Evolutionary conservation across 164 flowering plant species (phyloP), one percentile per base, ranked within the genome.

Genomic region (Cinnamomum chago): DNA sequence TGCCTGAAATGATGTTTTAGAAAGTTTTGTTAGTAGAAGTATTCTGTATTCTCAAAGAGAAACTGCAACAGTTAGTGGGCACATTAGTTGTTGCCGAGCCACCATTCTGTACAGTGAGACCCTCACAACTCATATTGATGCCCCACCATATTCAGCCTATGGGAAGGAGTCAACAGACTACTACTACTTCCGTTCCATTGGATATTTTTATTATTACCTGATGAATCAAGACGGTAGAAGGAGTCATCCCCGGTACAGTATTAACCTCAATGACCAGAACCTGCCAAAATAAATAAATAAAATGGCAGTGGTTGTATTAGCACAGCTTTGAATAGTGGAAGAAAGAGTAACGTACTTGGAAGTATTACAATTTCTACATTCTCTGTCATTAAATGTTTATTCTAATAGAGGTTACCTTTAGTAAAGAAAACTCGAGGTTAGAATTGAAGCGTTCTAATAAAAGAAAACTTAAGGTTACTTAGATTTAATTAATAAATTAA

Each of bases 221-320:
- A 84, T 94, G 97, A 71, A 94, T 90, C 80, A 94, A 84, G 47
- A 94, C 98, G 10, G 98, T 94, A 52, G 97, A 94, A 72, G 98
- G 94, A 65, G 98, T 94, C 98, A 94, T 92, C 79, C 97, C 98
- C 24, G 98, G 97, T 22, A 94, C 98, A 2, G 98, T 92, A 79
- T 94, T 94, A 35, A 89, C 98, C 80, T 94, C 97, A 60, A 94
- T 92, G 70, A 90, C 74, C 79, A 94, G 74, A 35, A 93, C 97
- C 98, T 93, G 85, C 72, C 18, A 28, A 24, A 0, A 67, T 10
- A 74, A 67, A 51, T 11, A 24, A 0, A 67, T 18, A 74, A 67
- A 51, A 2, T 64, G 40, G 24, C 17, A 3, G 24, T 35, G 50
- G 24, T n/a, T 72, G 50, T 25, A 24, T 58, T 1, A 72, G 20